A percentile compares a stretch with the other conserved stretches of the same genome.
phyloP scores from a whole-genome alignment of 2,329 filamentous ascomycete species.

The Pestalotiopsis sp. region DNA sequence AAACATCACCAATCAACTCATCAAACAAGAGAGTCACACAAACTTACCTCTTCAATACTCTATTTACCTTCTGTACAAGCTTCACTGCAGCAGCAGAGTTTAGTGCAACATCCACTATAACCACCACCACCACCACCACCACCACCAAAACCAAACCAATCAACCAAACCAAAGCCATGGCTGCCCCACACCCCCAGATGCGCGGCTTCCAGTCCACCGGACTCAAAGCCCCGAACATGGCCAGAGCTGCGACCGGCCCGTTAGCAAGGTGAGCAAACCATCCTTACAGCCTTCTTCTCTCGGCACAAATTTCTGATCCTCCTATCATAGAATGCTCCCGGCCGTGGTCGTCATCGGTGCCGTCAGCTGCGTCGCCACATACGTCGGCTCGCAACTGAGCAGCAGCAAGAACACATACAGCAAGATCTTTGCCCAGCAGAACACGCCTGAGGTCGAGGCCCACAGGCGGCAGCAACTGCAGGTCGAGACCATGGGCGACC shows the following conservation, averaged over 20 bases:
- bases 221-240: neutral
- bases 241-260: neutral
- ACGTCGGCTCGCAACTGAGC: conserved; percentile 23
- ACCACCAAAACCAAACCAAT: neutral
- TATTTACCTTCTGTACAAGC: neutral
- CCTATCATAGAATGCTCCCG: neutral
- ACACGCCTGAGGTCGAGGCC: conserved; percentile 30
- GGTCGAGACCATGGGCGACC: conserved; percentile 28
- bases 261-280: neutral
- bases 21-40: neutral
- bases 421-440: conserved; percentile 30
- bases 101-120: neutral
- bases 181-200: conserved; percentile 5
- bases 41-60: neutral
- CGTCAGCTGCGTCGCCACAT: conserved; percentile 22
- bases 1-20: neutral
- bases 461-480: conserved; percentile 21
- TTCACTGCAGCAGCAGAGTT: neutral
- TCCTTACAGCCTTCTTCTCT: neutral
- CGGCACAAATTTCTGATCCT: neutral
- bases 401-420: conserved; percentile 22
- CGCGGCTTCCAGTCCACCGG: neutral
- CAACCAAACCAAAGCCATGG: neutral
- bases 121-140: neutral
- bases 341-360: conserved; percentile 4